Percentiles rank a stretch among this genome's conserved stretches.
Evolutionary conservation across 495 filamentous ascomycete genomes (phyloP).

Genomic region (Aspergillus saccharolyticus): DNA sequence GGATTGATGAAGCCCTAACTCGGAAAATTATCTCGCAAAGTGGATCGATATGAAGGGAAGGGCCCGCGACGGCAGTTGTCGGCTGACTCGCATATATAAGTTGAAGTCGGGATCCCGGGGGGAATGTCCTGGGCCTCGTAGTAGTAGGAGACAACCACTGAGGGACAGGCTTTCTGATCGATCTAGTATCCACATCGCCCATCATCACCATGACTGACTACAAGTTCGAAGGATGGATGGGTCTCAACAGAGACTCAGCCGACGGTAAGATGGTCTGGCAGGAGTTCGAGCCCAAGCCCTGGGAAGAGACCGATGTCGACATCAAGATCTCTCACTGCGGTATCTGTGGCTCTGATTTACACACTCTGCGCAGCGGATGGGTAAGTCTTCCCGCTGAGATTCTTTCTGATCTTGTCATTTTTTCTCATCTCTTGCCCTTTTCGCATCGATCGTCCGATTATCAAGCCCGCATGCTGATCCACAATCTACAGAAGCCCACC

Average conservation of each 20-base stretch:
- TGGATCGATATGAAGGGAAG: not conserved
- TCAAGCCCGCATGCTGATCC: slow-evolving; percentile 5
- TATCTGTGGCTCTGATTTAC: slow-evolving; percentile 57
- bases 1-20: not conserved
- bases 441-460: not conserved
- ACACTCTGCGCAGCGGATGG: slow-evolving; percentile 73
- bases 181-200: no score
- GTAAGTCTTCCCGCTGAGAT: slow-evolving; percentile 24
- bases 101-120: not conserved
- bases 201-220: slow-evolving; percentile 35
- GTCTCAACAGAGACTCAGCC: slow-evolving; percentile 47
- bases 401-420: no score
- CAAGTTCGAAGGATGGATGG: slow-evolving; percentile 84
- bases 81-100: not conserved
- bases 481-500: slow-evolving; percentile 37
- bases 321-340: slow-evolving; percentile 44
- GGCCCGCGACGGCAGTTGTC: not conserved
- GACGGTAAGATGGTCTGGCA: slow-evolving; percentile 79
- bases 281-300: slow-evolving; percentile 72
- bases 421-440: not conserved
- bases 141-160: no score
- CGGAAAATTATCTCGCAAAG: not conserved
- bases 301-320: slow-evolving; percentile 72
- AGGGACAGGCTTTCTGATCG: no score
- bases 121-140: not conserved